These are phyloP conservation scores for Pleurotus platypus DNA, from an alignment of 768 basidiomycete genomes.

Conservation along the genomic window DNA sequence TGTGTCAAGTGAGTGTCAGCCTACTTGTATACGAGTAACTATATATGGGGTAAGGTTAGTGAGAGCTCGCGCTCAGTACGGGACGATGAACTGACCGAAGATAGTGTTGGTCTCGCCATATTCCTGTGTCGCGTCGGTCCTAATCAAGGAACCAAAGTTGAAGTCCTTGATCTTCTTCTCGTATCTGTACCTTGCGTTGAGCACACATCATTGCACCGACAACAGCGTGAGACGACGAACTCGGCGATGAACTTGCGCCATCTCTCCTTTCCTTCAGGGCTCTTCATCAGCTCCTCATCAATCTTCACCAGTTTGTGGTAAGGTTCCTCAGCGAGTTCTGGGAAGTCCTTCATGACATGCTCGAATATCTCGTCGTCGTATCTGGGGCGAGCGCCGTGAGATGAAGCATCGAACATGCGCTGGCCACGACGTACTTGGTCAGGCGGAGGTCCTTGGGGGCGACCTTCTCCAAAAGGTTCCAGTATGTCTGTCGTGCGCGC, in stretches of 20 bases:
- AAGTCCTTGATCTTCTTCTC: constrained; percentile 89
- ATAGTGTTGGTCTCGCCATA: constrained; percentile 93
- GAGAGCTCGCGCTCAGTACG: not conserved
- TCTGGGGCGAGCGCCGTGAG: constrained; percentile 29
- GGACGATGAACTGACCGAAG: constrained; percentile 58
- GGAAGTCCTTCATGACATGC: constrained; percentile 73
- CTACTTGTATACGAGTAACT: constrained; percentile 72
- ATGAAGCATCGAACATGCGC: not conserved
- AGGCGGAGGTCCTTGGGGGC: constrained; percentile 72
- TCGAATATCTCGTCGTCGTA: constrained; percentile 90
- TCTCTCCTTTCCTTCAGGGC: constrained; percentile 74
- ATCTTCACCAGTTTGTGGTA: constrained; percentile 51
- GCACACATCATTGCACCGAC: not conserved
- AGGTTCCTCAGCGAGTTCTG: constrained; percentile 59
- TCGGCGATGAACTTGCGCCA: constrained; percentile 87
- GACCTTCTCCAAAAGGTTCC: constrained; percentile 86
- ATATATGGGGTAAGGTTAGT: constrained; percentile 1
- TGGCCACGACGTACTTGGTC: constrained; percentile 59
- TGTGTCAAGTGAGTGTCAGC: constrained; percentile 17
- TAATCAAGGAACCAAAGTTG: constrained; percentile 95
- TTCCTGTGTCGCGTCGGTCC: constrained; percentile 73
- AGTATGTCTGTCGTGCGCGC: constrained; percentile 68
- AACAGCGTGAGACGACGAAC: constrained; percentile 30
- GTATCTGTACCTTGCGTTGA: constrained; percentile 46
- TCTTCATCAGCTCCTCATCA: constrained; percentile 95